Percentiles rank a stretch among this genome's conserved stretches.
Conservation (phyloP, 371 early-diverging fungal genomes). For the Mucor indicus region DNA sequence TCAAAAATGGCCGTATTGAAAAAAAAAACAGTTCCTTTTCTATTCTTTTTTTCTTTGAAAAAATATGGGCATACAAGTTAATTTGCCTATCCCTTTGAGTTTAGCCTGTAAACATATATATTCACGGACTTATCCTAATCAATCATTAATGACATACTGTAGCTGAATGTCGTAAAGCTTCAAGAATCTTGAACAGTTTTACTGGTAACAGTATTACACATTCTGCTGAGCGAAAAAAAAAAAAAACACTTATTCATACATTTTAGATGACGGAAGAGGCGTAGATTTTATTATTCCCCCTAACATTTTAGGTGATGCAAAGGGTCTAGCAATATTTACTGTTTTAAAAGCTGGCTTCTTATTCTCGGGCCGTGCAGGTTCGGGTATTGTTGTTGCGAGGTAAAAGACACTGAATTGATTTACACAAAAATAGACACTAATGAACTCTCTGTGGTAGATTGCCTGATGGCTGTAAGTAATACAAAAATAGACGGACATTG, state of each 20-base stretch:
- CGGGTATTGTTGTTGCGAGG: conserved; percentile 78
- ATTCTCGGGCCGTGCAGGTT: conserved; percentile 79
- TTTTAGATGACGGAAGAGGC: conserved; percentile 39
- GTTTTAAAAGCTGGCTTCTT: conserved; percentile 85
- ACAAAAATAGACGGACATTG: too few species aligned
- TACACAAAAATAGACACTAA: background rate
- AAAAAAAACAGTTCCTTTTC: too few species aligned
- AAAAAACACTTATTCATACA: too few species aligned
- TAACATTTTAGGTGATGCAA: conserved; percentile 58
- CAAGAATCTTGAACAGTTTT: conserved; percentile 57
- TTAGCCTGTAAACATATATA: conserved; percentile 35
- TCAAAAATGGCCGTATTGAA: too few species aligned
- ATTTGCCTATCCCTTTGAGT: conserved; percentile 36
- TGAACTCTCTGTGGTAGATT: conserved; percentile 10
- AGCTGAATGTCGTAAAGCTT: conserved; percentile 54
- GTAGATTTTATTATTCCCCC: conserved; percentile 62
- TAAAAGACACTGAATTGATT: conserved; percentile 3
- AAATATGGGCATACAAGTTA: conserved; percentile 14
- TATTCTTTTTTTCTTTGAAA: background rate
- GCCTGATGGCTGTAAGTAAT: conserved; percentile 35
- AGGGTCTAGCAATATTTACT: conserved; percentile 80
- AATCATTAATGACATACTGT: background rate
- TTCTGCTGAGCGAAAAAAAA: too few species aligned
- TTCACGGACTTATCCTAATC: background rate
- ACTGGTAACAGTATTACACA: conserved; percentile 23